Evolutionary conservation across 257 asterid genomes (phyloP), one percentile per base, ranked within the genome.

Genomic region (Forsythia viridissima): DNA sequence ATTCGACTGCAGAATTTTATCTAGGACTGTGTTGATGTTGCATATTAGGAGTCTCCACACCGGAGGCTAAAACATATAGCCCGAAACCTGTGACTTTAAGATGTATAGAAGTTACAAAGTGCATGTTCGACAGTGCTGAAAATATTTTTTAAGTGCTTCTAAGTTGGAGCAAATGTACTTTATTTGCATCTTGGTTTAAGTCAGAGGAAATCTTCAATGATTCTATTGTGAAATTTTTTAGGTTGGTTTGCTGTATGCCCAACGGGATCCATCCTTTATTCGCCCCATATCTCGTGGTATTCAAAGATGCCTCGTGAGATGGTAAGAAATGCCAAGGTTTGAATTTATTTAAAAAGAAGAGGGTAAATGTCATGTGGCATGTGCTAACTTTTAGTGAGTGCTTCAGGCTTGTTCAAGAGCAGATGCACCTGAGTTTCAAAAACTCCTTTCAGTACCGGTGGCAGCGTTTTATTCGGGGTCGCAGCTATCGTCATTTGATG

Each of bases 231-330:
- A 51, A 16, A 37, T 61, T 67, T 75, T 73, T 52, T 73, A 94
- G 98, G 99, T 93, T 71, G 99, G 99, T 78, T 84, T 95, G 81
- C 84, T 95, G 81, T 95, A 93, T 82, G 86, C 90, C 65, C 99
- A 95, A 79, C 88, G 99, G 73, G 97, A 95, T 70, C 98, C 96
- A 24, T 87, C 99, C 42, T 82, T 91, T 67, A 80, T 95, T 81
- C 99, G 99, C 48, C 98, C 99, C 2, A 81, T 91, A 79, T 91
- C 91, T 83, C 93, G 94, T 81, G 99, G 97, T 13, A 88, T 95
- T 75, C 87, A 89, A 86, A 92, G 99, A 91, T 95, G 99, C 86
- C 91, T 95, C 46, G 96, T 91, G 73, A 90, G 99, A 92, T 95
- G 99, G 98, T 94, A 88, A 80, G 93, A 81, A 36, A 63, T 82